These are phyloP conservation scores for Ganoderma resinaceum DNA, from an alignment of 1,284 basidiomycete genomes.

Conservation along the genomic window DNA sequence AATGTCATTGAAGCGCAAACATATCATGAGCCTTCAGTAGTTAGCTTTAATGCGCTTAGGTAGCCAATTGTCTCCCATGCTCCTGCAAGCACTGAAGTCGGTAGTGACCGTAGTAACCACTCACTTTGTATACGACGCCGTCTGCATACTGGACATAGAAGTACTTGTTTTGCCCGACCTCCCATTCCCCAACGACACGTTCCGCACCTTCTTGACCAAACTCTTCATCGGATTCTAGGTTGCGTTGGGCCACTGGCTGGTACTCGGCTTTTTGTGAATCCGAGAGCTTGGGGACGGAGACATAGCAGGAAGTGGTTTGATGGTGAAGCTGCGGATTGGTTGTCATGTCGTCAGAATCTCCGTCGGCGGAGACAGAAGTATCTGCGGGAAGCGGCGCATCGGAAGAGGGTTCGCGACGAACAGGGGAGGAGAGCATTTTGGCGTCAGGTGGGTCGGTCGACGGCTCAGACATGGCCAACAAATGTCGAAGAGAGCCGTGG, in stretches of 20 bases:
- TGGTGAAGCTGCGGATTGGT: neutral
- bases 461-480: conserved; percentile 17
- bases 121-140: conserved; percentile 68
- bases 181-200: conserved; percentile 65
- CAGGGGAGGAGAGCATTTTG: conserved; percentile 20
- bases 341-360: neutral
- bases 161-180: conserved; percentile 47
- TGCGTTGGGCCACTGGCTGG: conserved; percentile 28
- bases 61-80: neutral
- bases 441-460: conserved; percentile 16
- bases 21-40: neutral
- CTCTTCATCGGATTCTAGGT: conserved; percentile 30
- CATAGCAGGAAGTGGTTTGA: conserved; percentile 11
- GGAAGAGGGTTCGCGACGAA: conserved; percentile 18
- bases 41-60: neutral
- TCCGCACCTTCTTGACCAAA: conserved; percentile 33
- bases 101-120: conserved; percentile 6
- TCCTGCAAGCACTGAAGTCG: neutral
- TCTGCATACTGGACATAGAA: conserved; percentile 67
- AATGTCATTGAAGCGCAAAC: neutral
- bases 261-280: conserved; percentile 29
- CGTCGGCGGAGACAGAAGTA: conserved; percentile 17
- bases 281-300: conserved; percentile 30
- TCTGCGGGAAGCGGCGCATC: conserved; percentile 22
- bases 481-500: neutral